A percentile compares a stretch with the other conserved stretches of the same genome.
phyloP scores from a whole-genome alignment of 768 basidiomycete genomes.

The Psilocybe sp. region DNA sequence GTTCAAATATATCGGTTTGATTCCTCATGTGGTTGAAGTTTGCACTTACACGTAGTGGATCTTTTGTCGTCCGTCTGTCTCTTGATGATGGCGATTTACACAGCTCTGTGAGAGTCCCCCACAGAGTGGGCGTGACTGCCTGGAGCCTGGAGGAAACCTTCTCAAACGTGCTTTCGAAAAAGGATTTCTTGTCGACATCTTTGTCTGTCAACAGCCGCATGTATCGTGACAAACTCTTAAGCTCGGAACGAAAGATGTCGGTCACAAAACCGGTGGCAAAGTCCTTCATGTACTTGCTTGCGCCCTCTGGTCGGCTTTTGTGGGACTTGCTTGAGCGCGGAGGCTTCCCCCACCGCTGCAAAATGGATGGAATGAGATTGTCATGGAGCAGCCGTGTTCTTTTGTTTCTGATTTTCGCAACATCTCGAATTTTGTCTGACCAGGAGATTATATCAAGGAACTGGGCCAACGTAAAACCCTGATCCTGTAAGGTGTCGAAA shows the following conservation, averaged over 20 bases:
- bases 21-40: background rate
- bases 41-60: slow-evolving; percentile 14
- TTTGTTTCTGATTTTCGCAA: slow-evolving; percentile 19
- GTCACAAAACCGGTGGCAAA: slow-evolving; percentile 19
- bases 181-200: slow-evolving; percentile 1
- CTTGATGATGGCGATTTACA: background rate
- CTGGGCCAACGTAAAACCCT: too few species aligned
- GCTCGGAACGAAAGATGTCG: slow-evolving; percentile 11
- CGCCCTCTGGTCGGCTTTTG: slow-evolving; percentile 16
- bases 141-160: background rate
- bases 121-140: slow-evolving; percentile 1
- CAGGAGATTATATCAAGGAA: too few species aligned
- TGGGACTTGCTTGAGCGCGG: slow-evolving; percentile 17
- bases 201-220: slow-evolving; percentile 1
- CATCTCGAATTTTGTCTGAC: background rate
- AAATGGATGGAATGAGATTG: slow-evolving; percentile 19
- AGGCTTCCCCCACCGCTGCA: slow-evolving; percentile 25
- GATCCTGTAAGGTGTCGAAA: too few species aligned
- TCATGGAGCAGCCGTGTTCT: slow-evolving; percentile 20
- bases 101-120: background rate
- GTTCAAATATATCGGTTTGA: background rate
- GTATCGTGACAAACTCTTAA: slow-evolving; percentile 5
- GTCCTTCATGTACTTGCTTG: slow-evolving; percentile 12
- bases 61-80: background rate
- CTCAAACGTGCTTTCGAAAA: slow-evolving; percentile 3